Conservation (phyloP, 1,139 yeast genomes). For the Wickerhamomyces sp. region DNA sequence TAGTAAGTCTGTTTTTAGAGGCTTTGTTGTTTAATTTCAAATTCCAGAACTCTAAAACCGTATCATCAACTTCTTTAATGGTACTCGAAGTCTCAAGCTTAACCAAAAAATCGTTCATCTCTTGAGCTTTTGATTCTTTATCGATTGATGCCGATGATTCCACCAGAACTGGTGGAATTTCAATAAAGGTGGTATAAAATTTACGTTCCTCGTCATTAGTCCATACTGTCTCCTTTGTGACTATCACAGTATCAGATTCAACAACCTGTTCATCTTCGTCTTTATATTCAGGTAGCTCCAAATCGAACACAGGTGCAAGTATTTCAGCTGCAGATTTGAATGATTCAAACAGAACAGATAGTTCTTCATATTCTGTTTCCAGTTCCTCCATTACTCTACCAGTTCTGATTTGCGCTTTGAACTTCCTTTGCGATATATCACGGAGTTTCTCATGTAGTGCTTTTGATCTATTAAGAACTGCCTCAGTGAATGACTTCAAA, state of each 20-base stretch:
- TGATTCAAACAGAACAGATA: slow-evolving; percentile 37
- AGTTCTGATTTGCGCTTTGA: slow-evolving; percentile 56
- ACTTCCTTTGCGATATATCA: slow-evolving; percentile 38
- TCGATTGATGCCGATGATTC: slow-evolving; percentile 11
- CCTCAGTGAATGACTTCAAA: slow-evolving; percentile 40
- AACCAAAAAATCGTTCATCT: slow-evolving; percentile 39
- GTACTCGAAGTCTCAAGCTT: slow-evolving; percentile 42
- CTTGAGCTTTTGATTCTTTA: slow-evolving; percentile 33
- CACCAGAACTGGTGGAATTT: slow-evolving; percentile 23
- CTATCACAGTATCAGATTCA: slow-evolving; percentile 12
- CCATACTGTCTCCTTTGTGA: slow-evolving; percentile 50
- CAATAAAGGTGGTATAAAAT: slow-evolving; percentile 54
- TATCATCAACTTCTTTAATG: slow-evolving; percentile 50
- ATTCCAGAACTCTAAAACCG: slow-evolving; percentile 53
- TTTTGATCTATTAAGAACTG: slow-evolving; percentile 36
- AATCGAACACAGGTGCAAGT: slow-evolving; percentile 40
- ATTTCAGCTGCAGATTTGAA: slow-evolving; percentile 41
- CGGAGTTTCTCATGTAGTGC: slow-evolving; percentile 33
- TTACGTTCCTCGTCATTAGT: slow-evolving; percentile 56
- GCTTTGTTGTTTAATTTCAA: slow-evolving; percentile 64
- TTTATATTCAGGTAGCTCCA: slow-evolving; percentile 28
- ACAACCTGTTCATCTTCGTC: slow-evolving; percentile 22
- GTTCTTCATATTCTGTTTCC: slow-evolving; percentile 37
- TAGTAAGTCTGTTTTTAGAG: slow-evolving; percentile 56
- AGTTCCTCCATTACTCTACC: slow-evolving; percentile 60